phyloP scores from a whole-genome alignment of 352 stramenopile species.

The Pythium biforme region DNA sequence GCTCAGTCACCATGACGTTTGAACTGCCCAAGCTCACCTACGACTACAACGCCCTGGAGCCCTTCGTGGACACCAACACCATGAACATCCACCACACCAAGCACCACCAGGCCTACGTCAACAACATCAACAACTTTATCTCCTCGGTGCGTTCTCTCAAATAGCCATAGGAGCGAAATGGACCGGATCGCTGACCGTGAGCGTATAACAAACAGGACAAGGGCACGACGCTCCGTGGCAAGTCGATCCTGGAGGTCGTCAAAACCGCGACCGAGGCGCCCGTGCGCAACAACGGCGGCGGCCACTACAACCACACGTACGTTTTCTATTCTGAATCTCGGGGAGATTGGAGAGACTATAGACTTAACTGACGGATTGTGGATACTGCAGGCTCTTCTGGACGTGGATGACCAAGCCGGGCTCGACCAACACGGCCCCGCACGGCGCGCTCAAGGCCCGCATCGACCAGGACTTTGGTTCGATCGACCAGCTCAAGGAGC shows the following conservation, averaged over 20 bases:
- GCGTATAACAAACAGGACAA: constrained; percentile 41
- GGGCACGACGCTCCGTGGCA: constrained; percentile 37
- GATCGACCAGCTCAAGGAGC: constrained; percentile 53
- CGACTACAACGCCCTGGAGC: constrained; percentile 53
- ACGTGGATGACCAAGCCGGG: constrained; percentile 59
- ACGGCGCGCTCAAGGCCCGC: constrained; percentile 38
- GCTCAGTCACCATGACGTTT: constrained; percentile 28
- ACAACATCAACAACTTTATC: constrained; percentile 91
- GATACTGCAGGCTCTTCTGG: constrained; percentile 52
- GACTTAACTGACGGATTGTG: background rate
- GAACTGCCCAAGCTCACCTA: constrained; percentile 47
- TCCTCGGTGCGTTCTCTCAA: constrained; percentile 37
- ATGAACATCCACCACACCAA: constrained; percentile 65
- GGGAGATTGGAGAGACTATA: background rate
- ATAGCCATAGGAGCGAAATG: background rate
- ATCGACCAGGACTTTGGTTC: constrained; percentile 73
- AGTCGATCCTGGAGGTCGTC: constrained; percentile 34
- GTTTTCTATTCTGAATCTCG: background rate
- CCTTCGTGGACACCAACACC: constrained; percentile 48
- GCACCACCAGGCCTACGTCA: constrained; percentile 50
- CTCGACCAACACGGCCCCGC: constrained; percentile 35
- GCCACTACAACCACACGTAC: constrained; percentile 39
- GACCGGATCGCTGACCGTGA: background rate
- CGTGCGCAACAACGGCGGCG: constrained; percentile 40
- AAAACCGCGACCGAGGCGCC: constrained; percentile 29